phyloP scores from a whole-genome alignment of 768 basidiomycete genomes.

The Phlegmacium glaucopus region DNA sequence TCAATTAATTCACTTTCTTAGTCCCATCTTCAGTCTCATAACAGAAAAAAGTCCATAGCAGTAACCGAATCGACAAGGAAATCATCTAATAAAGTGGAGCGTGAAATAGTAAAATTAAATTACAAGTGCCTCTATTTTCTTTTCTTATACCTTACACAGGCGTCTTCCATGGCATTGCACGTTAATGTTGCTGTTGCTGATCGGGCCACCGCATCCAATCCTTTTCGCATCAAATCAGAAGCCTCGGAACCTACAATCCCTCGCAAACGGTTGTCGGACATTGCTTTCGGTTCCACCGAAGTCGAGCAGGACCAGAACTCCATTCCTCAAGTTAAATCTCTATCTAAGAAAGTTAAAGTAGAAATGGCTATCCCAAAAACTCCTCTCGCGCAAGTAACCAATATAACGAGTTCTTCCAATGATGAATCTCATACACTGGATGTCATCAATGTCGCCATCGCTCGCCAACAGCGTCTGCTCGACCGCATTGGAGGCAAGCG shows the following conservation, averaged over 20 bases:
- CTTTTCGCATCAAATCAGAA: conserved; percentile 26
- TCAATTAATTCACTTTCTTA: conserved; percentile 4
- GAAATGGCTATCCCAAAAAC: conserved; percentile 19
- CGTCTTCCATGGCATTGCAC: too few relatives aligned
- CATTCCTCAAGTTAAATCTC: background rate
- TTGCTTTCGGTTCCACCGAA: conserved; percentile 14
- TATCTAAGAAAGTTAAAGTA: conserved; percentile 25
- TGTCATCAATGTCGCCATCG: conserved; percentile 9
- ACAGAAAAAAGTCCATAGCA: background rate
- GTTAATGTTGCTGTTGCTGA: too few relatives aligned
- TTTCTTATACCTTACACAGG: too few relatives aligned
- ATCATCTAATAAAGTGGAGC: too few relatives aligned
- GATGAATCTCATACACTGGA: conserved; percentile 14
- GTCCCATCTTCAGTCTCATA: conserved; percentile 13
- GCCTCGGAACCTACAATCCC: conserved; percentile 26
- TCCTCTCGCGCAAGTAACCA: conserved; percentile 17
- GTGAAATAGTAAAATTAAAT: too few relatives aligned
- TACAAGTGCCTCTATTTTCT: too few relatives aligned
- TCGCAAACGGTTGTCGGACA: conserved; percentile 35
- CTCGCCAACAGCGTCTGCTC: conserved; percentile 5
- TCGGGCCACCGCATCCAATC: background rate
- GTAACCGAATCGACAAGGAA: too few relatives aligned
- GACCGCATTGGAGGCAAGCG: background rate
- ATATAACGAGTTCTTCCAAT: conserved; percentile 6
- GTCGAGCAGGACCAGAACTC: background rate